Percentiles rank a stretch among this genome's conserved stretches.
These are phyloP conservation scores for Pontederia paniculata DNA, from an alignment of 176 grass and related monocot species.

Conservation along the genomic window DNA sequence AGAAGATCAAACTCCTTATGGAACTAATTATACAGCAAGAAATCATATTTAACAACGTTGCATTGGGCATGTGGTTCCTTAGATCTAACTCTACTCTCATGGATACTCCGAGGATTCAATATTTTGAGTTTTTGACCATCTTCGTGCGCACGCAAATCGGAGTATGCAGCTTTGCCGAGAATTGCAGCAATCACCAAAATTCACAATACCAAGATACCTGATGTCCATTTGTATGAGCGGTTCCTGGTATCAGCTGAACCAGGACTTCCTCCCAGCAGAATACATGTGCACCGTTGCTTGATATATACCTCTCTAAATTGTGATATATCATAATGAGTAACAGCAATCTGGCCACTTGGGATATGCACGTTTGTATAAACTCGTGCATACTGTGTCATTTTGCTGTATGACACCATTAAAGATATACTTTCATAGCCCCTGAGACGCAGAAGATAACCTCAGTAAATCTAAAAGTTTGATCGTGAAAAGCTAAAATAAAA, in stretches of 20 bases:
- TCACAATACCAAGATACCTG: too few relatives aligned
- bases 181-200: too few relatives aligned
- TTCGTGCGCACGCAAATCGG: too few relatives aligned
- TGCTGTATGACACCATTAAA: slow-evolving; percentile 85
- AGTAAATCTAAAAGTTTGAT: background rate
- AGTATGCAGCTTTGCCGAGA: too few relatives aligned
- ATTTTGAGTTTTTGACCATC: too few relatives aligned
- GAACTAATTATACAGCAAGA: too few relatives aligned
- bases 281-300: background rate
- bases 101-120: too few relatives aligned
- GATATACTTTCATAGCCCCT: slow-evolving; percentile 90
- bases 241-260: background rate
- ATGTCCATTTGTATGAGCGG: too few relatives aligned
- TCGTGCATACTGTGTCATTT: slow-evolving; percentile 92
- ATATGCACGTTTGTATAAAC: slow-evolving; percentile 69
- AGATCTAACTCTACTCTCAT: too few relatives aligned
- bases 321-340: slow-evolving; percentile 19
- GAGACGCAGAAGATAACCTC: background rate
- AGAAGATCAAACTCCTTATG: too few relatives aligned
- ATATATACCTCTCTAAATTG: background rate
- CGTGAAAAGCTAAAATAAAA: background rate
- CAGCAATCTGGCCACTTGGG: slow-evolving; percentile 86
- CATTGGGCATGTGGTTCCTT: too few relatives aligned
- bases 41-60: too few relatives aligned
- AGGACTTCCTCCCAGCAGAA: background rate